Conservation (phyloP, 1,284 basidiomycete species). For the Schizophyllum amplum region DNA sequence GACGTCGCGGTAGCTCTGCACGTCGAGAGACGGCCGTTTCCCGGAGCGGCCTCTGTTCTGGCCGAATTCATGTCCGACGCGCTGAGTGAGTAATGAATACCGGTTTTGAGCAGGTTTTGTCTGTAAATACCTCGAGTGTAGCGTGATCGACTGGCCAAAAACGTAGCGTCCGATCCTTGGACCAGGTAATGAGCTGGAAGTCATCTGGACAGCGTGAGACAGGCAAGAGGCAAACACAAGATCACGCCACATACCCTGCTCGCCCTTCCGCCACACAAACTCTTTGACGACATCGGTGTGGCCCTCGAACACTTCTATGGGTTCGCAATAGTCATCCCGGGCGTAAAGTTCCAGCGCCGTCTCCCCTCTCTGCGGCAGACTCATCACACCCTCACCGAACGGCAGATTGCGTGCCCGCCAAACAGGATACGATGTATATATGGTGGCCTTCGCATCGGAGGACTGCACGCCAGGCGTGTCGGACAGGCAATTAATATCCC, state of each 20-base stretch:
- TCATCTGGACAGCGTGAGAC: conserved; percentile 36
- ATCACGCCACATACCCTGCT: not conserved
- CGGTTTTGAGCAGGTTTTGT: not conserved
- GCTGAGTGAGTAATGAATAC: not conserved
- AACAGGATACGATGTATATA: conserved; percentile 81
- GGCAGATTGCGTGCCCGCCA: conserved; percentile 93
- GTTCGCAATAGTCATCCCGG: conserved; percentile 25
- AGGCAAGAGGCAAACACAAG: no score
- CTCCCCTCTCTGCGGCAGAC: conserved; percentile 85
- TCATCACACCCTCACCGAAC: conserved; percentile 86
- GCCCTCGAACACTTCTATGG: conserved; percentile 78
- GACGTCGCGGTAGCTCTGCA: conserved; percentile 24
- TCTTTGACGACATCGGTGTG: conserved; percentile 95
- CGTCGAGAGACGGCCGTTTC: not conserved
- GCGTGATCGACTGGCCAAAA: conserved; percentile 85
- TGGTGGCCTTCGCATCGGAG: conserved; percentile 44
- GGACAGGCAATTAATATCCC: conserved; percentile 43
- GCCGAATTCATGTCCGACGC: not conserved
- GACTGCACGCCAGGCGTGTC: not conserved
- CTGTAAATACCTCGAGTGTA: conserved; percentile 47
- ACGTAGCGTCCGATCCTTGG: conserved; percentile 86
- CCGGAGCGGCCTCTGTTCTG: not conserved
- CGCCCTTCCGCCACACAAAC: conserved; percentile 83
- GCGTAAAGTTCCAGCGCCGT: conserved; percentile 83
- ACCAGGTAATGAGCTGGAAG: conserved; percentile 96